Evolutionary conservation across 192 early-diverging fungal genomes (phyloP), one percentile per base, ranked within the genome.

Genomic region (Helicostylum pulchrum): DNA sequence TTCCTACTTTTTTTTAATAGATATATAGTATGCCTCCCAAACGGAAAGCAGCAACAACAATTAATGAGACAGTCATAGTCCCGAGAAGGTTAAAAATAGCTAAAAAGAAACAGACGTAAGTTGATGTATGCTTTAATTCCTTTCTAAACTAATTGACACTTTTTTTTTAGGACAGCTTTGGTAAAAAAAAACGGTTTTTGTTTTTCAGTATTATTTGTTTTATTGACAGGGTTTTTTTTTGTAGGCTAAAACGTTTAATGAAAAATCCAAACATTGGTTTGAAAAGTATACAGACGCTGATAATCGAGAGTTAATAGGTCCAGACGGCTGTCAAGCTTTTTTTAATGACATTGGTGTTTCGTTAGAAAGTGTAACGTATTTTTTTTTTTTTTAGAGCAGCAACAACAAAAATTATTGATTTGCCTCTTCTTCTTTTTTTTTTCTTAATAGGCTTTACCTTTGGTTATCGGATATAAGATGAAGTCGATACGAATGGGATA

Each of bases 401-500:
- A 45, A 19, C 19, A 57, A 43, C 43, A 43, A 10, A 19, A 6
- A 43, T 12, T 15, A 23, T 34, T 36, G 14, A 44, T 44, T 36
- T 43, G 2, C 19, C n/a, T 57, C n/a, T n/a, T n/a, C n/a, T n/a
- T n/a, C n/a, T n/a, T n/a, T n/a, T n/a, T n/a, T n/a, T 9, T 32
- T 11, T 46, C 7, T 17, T 6, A 1, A 15, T 58, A 70, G 68
- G 44, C 59, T 10, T 14, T 36, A 5, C 61, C 68, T 2, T 7
- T 70, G 2, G 17, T 70, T 7, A 52, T 70, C n/a, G 54, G 54
- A 6, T 70, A 54, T 46, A 64, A 64, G 11, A 26, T 70, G 62
- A 20, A 64, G 51, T 62, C 68, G 4, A 60, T 20, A 14, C 17
- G 55, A 15, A 64, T 70, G 62, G 68, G 68, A 64, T 49, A 64